Conservation (phyloP, 2,329 filamentous ascomycete genomes). For the Metarhizium humberi region DNA sequence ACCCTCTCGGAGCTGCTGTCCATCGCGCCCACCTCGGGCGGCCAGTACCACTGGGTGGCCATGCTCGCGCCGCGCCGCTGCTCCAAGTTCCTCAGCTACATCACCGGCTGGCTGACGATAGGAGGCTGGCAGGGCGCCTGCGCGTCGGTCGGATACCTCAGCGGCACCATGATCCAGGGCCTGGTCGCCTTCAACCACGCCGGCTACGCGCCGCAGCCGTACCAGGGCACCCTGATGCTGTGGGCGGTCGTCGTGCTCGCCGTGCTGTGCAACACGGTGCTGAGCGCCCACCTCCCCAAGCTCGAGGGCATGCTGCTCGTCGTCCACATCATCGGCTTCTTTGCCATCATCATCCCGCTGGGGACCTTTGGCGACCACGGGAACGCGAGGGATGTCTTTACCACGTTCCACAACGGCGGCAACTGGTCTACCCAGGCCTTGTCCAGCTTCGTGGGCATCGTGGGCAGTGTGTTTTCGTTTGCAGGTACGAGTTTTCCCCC, state of each 20-base stretch:
- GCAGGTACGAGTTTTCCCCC: constrained; percentile 8
- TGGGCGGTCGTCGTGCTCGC: constrained; percentile 37
- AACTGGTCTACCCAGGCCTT: constrained; percentile 31
- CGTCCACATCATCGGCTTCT: constrained; percentile 32
- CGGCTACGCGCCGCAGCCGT: constrained; percentile 20
- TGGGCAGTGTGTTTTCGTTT: constrained; percentile 29
- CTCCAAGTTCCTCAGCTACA: constrained; percentile 45
- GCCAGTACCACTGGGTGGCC: constrained; percentile 53
- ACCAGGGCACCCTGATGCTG: constrained; percentile 40
- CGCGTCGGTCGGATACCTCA: constrained; percentile 29
- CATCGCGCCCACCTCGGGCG: constrained; percentile 39
- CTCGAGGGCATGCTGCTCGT: constrained; percentile 41
- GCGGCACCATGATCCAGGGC: constrained; percentile 38
- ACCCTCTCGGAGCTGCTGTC: constrained; percentile 31
- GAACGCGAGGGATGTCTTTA: constrained; percentile 28
- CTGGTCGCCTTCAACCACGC: constrained; percentile 24
- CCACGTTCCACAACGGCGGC: constrained; percentile 30
- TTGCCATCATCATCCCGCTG: constrained; percentile 21
- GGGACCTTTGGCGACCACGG: constrained; percentile 22
- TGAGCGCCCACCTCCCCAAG: constrained; percentile 34
- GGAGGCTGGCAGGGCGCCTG: constrained; percentile 32
- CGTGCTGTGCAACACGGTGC: constrained; percentile 40
- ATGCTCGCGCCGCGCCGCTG: constrained; percentile 36
- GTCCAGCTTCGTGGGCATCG: constrained; percentile 35
- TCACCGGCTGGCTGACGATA: constrained; percentile 37